Percentiles rank a stretch among this genome's conserved stretches.
These are phyloP conservation scores for Hymenoscyphus albidus DNA, from an alignment of 2,329 filamentous ascomycete species.

Conservation along the genomic window DNA sequence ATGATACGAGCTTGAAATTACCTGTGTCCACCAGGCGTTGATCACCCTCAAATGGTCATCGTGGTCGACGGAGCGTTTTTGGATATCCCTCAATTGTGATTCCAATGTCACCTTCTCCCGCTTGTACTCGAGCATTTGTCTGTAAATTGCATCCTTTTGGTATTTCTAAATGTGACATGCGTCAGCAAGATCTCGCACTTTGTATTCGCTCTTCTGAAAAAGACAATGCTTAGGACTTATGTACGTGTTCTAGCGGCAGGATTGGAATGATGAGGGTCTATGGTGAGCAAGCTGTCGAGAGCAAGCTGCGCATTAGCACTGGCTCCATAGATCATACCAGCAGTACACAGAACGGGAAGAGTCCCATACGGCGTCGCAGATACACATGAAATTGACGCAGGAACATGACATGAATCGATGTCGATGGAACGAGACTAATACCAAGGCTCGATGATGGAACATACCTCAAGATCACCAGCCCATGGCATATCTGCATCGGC, in stretches of 20 bases:
- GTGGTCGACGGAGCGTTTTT: constrained; percentile 75
- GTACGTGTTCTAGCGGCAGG: constrained; percentile 25
- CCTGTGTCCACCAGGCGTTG: constrained; percentile 93
- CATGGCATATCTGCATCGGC: constrained; percentile 65
- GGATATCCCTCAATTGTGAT: constrained; percentile 72
- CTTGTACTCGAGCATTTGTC: constrained; percentile 98
- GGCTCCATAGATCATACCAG: constrained; percentile 30
- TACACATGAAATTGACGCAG: constrained; percentile 14
- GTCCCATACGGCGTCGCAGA: constrained; percentile 23
- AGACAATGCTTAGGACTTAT: constrained; percentile 13
- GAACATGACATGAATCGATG: constrained; percentile 16
- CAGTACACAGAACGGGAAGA: constrained; percentile 16
- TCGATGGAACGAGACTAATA: constrained; percentile 19
- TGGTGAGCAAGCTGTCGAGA: constrained; percentile 41
- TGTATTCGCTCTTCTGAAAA: constrained; percentile 14
- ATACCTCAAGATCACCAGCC: constrained; percentile 70
- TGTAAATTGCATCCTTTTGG: constrained; percentile 93
- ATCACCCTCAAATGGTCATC: constrained; percentile 89
- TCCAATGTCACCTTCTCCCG: constrained; percentile 81
- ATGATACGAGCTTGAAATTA: constrained; percentile 41
- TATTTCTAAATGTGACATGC: constrained; percentile 58
- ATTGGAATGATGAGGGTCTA: constrained; percentile 32
- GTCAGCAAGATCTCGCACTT: constrained; percentile 34
- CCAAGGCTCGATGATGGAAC: constrained; percentile 40
- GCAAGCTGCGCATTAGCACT: constrained; percentile 45